phyloP scores from a whole-genome alignment of 768 basidiomycete genomes.

The Kwoniella bestiolae region DNA sequence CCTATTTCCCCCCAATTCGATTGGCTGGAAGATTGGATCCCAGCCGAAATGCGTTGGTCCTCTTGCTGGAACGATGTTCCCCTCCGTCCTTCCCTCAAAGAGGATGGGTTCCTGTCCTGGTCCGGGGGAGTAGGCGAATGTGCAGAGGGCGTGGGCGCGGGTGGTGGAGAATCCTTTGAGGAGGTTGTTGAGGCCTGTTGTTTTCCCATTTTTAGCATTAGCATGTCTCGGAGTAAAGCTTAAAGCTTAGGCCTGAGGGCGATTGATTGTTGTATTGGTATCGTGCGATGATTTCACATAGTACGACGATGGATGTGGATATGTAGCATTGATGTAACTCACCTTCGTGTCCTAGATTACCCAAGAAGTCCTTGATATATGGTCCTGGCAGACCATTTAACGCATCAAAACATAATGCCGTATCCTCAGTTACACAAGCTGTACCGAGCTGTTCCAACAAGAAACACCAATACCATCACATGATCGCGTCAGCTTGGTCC shows the following conservation, averaged over 20 bases:
- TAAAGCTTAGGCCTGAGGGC: too few species aligned
- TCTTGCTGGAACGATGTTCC: constrained; percentile 82
- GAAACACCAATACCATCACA: background rate
- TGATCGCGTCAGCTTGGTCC: background rate
- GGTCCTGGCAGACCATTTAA: constrained; percentile 91
- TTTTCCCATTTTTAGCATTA: too few species aligned
- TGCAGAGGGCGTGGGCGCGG: constrained; percentile 87
- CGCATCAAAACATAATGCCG: constrained; percentile 87
- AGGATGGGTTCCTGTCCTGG: constrained; percentile 77
- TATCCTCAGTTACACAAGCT: constrained; percentile 68
- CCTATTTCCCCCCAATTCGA: constrained; percentile 65
- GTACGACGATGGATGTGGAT: too few species aligned
- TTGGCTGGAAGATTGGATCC: constrained; percentile 84
- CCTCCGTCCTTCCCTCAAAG: constrained; percentile 86
- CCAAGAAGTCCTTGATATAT: constrained; percentile 93
- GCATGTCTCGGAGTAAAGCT: too few species aligned
- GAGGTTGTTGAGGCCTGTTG: constrained; percentile 80
- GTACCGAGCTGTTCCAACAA: constrained; percentile 47
- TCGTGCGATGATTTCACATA: too few species aligned
- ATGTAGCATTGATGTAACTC: constrained; percentile 35
- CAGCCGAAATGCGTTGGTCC: constrained; percentile 84
- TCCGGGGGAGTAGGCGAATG: constrained; percentile 87
- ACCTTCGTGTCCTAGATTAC: constrained; percentile 82
- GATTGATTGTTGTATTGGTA: too few species aligned
- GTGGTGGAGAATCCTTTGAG: constrained; percentile 76